Base-by-base conservation (phyloP, 2,329 filamentous ascomycete genomes). In the Aspergillus pseudoglaucus region DNA sequence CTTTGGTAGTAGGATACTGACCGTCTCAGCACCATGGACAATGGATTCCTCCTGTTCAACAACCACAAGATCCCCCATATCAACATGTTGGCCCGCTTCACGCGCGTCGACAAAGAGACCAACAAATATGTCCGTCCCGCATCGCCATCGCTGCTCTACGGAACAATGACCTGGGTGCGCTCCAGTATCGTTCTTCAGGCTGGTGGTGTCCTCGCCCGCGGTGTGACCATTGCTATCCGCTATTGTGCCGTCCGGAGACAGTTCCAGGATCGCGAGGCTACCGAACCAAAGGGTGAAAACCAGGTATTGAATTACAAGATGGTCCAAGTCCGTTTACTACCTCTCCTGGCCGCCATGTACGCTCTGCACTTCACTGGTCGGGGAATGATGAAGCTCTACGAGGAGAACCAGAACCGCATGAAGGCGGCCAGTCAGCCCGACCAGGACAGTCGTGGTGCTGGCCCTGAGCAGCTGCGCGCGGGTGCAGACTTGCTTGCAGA, bases 221-320 rank as follows among this genome's bases (percentile, higher is more conserved):
- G 85, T 66, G 85, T 89, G 2, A 89, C 86, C 14, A 90, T 90
- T 52, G 86, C 86, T 3, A 85, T 82, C 2, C 79, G 86, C 47
- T 90, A 90, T 68, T 82, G 81, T 50, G 80, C 85, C 2, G 81
- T 90, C 4, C 78, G 86, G 44, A 77, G 84, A n/a, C 86, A 90
- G 61, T 90, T 90, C 73, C 83, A 87, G 64, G 86, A 90, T 57
- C 79, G 81, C 4, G 86, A 89, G 66, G 80, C 82, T 5, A 74
- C 76, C 23, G 73, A 77, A 33, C 73, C 72, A 35, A 73, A 71
- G 20, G 80, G 79, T 4, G 87, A 90, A 71, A 88, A 83, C 62
- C 83, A 85, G 58, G 87, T 90, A 1, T 73, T 90, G 23, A 85
- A 90, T 72, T 90, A 90, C 69, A 87, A 85, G 53, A 89, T 88